A percentile compares a stretch with the other conserved stretches of the same genome.
These are phyloP conservation scores for Fragilariopsis cylindrus DNA, from an alignment of 108 stramenopile species.

Conservation along the genomic window DNA sequence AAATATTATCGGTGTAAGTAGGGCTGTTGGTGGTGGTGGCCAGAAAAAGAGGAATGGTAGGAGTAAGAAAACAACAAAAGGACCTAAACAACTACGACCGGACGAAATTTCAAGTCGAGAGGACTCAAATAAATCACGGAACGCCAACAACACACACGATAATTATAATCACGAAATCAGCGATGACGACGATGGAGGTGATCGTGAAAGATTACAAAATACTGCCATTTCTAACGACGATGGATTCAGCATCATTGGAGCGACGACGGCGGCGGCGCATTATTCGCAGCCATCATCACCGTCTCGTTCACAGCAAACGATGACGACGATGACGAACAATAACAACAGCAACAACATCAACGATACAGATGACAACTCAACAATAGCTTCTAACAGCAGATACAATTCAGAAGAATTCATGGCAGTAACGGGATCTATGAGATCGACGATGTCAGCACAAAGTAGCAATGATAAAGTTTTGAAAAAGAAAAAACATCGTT, in stretches of 20 bases:
- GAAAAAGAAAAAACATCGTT: constrained; percentile 1
- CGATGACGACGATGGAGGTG: background rate
- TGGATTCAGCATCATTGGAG: background rate
- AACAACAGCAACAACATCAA: background rate
- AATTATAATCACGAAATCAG: background rate
- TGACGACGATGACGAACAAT: background rate
- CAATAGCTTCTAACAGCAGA: background rate
- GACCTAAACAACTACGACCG: background rate
- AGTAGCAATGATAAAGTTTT: background rate
- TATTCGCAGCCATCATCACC: background rate
- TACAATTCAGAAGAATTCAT: background rate
- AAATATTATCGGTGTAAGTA: constrained; percentile 13
- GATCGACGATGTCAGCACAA: background rate
- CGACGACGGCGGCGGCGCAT: background rate
- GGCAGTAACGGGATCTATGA: background rate
- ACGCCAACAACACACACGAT: background rate
- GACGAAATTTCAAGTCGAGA: background rate
- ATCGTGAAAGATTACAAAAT: background rate
- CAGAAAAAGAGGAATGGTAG: constrained; percentile 10
- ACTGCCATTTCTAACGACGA: background rate
- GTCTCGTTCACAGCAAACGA: background rate
- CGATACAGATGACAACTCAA: background rate
- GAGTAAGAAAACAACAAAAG: background rate
- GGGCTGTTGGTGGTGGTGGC: background rate
- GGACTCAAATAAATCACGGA: background rate